Percentiles rank a stretch among this genome's conserved stretches.
Evolutionary conservation across 495 filamentous ascomycete genomes (phyloP).

Genomic region (Cercophora samala): DNA sequence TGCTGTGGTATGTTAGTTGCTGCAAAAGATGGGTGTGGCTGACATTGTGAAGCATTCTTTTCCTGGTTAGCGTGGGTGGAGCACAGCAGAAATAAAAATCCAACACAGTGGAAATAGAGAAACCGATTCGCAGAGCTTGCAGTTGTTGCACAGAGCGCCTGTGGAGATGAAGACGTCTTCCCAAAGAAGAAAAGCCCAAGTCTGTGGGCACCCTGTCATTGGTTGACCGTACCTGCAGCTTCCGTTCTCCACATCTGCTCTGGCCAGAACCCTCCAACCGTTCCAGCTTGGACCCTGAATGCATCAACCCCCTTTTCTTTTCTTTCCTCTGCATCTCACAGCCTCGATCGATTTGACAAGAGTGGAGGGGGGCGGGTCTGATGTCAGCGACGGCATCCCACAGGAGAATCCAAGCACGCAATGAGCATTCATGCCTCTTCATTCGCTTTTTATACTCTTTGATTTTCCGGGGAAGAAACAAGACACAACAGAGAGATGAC

Average conservation of each 20-base stretch:
- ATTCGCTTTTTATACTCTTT: not conserved
- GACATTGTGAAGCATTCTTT: no score
- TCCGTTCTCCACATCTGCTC: not conserved
- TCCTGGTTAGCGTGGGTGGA: no score
- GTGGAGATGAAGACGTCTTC: not conserved
- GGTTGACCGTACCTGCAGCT: not conserved
- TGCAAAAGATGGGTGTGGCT: no score
- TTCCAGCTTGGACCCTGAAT: constrained; percentile 4
- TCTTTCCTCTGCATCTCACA: not conserved
- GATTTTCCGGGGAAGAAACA: not conserved
- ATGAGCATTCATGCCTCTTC: not conserved
- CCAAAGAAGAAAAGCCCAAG: not conserved
- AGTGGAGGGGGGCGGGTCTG: not conserved
- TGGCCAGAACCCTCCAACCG: not conserved
- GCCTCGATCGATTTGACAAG: not conserved
- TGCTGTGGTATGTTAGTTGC: no score
- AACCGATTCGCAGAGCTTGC: not conserved
- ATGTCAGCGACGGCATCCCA: not conserved
- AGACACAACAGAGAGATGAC: not conserved
- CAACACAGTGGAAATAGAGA: no score
- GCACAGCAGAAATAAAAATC: no score
- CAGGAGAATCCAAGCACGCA: not conserved
- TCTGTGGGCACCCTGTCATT: not conserved
- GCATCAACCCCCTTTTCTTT: not conserved
- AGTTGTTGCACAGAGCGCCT: not conserved